phyloP scores from a whole-genome alignment of 2,329 filamentous ascomycete species.

The Pyrenophora graminea region DNA sequence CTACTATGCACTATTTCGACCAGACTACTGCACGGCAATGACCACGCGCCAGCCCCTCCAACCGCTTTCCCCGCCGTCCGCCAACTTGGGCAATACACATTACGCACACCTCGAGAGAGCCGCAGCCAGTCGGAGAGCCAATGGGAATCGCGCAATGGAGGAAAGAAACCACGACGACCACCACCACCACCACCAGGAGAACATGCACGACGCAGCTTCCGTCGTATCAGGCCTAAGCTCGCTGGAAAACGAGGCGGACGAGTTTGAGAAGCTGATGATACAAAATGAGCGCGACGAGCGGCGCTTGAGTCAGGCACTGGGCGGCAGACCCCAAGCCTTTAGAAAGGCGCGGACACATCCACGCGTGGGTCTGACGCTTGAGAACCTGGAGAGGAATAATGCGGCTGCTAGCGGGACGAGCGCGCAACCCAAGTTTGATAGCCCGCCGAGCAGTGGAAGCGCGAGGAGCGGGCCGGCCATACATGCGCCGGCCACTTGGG shows the following conservation, averaged over 20 bases:
- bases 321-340: slow-evolving; percentile 45
- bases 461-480: slow-evolving; percentile 49
- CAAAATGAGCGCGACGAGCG: slow-evolving; percentile 51
- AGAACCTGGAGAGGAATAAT: slow-evolving; percentile 50
- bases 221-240: slow-evolving; percentile 43
- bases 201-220: slow-evolving; percentile 27
- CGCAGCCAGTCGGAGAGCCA: slow-evolving; percentile 19
- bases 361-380: slow-evolving; percentile 48
- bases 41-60: slow-evolving; percentile 42
- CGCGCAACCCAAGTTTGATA: slow-evolving; percentile 26
- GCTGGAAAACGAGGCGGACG: slow-evolving; percentile 50
- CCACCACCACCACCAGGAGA: slow-evolving; percentile 16
- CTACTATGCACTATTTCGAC: slow-evolving; percentile 22
- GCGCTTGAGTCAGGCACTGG: slow-evolving; percentile 44
- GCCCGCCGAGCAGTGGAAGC: slow-evolving; percentile 42
- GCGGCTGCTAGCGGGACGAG: slow-evolving; percentile 12
- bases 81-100: slow-evolving; percentile 31
- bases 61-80: slow-evolving; percentile 37
- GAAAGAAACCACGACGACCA: slow-evolving; percentile 11
- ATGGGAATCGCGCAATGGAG: slow-evolving; percentile 30
- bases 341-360: slow-evolving; percentile 49
- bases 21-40: slow-evolving; percentile 27
- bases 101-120: slow-evolving; percentile 25
- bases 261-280: slow-evolving; percentile 52
- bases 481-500: slow-evolving; percentile 53